Base-by-base conservation (phyloP, 257 asterid species). In the Solanum microdontum region DNA sequence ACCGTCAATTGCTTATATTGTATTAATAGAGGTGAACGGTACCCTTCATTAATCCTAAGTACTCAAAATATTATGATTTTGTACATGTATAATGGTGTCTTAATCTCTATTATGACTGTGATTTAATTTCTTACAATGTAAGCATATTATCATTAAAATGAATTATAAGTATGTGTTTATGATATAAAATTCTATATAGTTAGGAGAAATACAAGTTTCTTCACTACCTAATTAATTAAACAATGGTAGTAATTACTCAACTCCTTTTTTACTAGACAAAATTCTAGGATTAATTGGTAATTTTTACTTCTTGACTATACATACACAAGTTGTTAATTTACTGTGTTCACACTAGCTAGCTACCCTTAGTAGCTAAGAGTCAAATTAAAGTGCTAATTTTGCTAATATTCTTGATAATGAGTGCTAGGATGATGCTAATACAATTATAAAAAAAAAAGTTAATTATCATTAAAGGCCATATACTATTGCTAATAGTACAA, bases 401-500 rank as follows among this genome's bases (percentile, higher is more conserved):
- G 87, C 87, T 83, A 80, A 86, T 89, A 86, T 90, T 84, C 91
- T 89, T 89, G 92, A 90, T 90, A 90, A 90, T 90, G 92, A 93
- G 90, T 89, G 93, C 92, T 86, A 86, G 70, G 83, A 88, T 88
- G 90, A 89, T 88, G 88, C 88, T 69, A 85, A 66, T 40, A 73
- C 87, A 88, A 87, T 88, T 73, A 86, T 87, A 37, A 72, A 84
- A 62, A 91, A 58, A 28, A 39, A n/a, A 26, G 36, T 82, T 32
- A 69, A 89, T 37, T 75, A 24, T 86, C 33, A 79, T 62, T 72
- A 85, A 77, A 87, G 84, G 79, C 64, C 86, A 85, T 69, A 55
- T 69, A 90, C 55, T 87, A 89, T 88, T 91, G 91, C 90, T 91
- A 87, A 92, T 90, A 85, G 95, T 92, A 91, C 92, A 89, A 90